phyloP scores from a whole-genome alignment of 768 basidiomycete genomes.

The Naganishia onofrii region DNA sequence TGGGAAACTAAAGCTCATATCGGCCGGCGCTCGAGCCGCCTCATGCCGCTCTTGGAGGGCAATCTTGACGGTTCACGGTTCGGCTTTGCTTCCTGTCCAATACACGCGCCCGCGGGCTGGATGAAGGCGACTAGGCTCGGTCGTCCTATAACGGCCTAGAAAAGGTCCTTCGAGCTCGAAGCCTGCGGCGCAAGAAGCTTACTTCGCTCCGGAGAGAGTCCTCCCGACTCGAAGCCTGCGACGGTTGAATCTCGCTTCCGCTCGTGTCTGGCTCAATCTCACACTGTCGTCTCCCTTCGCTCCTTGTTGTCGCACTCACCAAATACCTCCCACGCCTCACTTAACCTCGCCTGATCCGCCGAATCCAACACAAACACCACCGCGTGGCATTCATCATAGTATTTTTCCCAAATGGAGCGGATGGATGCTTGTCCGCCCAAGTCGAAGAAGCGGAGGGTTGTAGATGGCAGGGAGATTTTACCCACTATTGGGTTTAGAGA shows the following conservation, averaged over 20 bases:
- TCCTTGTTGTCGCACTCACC: conserved; percentile 59
- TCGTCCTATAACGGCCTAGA: too few species aligned
- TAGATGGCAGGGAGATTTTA: conserved; percentile 86
- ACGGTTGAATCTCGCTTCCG: too few species aligned
- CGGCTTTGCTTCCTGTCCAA: too few species aligned
- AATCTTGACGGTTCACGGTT: too few species aligned
- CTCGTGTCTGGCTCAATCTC: too few species aligned
- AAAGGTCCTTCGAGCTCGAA: not conserved
- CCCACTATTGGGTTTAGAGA: conserved; percentile 64
- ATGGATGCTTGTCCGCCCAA: conserved; percentile 93
- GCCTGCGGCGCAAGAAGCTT: conserved; percentile 30
- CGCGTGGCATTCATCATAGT: conserved; percentile 95
- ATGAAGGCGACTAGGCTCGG: too few species aligned
- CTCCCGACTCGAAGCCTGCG: too few species aligned
- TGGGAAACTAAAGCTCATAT: too few species aligned
- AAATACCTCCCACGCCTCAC: conserved; percentile 96
- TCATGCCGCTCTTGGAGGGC: too few species aligned
- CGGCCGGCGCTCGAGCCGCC: too few species aligned
- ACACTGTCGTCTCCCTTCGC: not conserved
- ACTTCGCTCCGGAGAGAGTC: not conserved
- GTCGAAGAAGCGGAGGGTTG: conserved; percentile 94
- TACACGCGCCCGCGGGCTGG: too few species aligned
- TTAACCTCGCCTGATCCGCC: conserved; percentile 75
- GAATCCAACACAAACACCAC: conserved; percentile 95
- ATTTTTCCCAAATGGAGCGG: conserved; percentile 83